phyloP scores from a whole-genome alignment of 768 basidiomycete species.

The Leccinellum luteum region DNA sequence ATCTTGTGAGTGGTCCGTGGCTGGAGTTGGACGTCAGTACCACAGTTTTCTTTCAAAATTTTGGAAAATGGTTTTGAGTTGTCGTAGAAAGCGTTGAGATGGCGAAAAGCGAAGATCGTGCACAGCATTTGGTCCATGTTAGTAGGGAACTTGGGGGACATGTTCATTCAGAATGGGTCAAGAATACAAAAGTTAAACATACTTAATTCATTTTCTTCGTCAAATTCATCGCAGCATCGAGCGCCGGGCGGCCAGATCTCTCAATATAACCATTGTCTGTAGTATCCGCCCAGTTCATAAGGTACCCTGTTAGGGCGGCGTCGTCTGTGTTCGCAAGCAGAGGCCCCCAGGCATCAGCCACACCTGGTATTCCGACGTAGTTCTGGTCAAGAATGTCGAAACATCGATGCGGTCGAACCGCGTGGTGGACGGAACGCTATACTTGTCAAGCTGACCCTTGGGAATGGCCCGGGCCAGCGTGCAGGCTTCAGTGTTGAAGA shows the following conservation, averaged over 20 bases:
- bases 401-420: conserved; percentile 46
- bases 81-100: conserved; percentile 34
- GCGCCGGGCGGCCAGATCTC: conserved; percentile 5
- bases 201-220: conserved; percentile 20
- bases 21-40: conserved; percentile 20
- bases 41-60: conserved; percentile 29
- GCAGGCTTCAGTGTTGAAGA: conserved; percentile 38
- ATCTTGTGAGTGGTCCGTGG: conserved; percentile 32
- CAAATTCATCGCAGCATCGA: conserved; percentile 2
- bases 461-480: conserved; percentile 39
- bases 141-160: conserved; percentile 8
- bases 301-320: conserved; percentile 41
- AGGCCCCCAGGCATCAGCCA: conserved; percentile 36
- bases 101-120: conserved; percentile 1
- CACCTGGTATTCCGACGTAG: conserved; percentile 27
- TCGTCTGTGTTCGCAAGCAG: conserved; percentile 30
- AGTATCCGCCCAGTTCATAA: conserved; percentile 44
- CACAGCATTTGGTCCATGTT: neutral
- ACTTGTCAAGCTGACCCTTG: conserved; percentile 10
- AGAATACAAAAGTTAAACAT: neutral
- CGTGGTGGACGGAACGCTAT: conserved; percentile 21
- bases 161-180: neutral
- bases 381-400: conserved; percentile 39
- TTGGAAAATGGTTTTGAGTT: conserved; percentile 37
- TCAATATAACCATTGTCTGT: neutral